Conservation (phyloP, 495 filamentous ascomycete species). For the Chaetomidium leptoderma region DNA sequence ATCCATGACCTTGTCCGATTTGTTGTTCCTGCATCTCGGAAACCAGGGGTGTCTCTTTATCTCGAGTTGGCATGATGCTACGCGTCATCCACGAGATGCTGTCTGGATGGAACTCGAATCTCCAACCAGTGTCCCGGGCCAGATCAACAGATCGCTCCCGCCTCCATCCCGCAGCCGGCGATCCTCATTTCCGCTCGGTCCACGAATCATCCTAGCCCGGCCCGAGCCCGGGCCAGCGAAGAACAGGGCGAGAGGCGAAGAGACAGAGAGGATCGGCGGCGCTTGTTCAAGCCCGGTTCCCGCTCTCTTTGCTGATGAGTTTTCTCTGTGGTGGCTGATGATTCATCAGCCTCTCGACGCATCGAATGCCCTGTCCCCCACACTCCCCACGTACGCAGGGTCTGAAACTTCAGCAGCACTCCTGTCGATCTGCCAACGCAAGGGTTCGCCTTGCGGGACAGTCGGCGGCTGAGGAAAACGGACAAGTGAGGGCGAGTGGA, state of each 20-base stretch:
- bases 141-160: too few relatives aligned
- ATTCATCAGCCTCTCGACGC: background rate
- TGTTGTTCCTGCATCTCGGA: slow-evolving; percentile 2
- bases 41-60: too few relatives aligned
- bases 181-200: too few relatives aligned
- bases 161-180: too few relatives aligned
- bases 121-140: too few relatives aligned
- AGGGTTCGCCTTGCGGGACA: background rate
- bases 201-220: too few relatives aligned
- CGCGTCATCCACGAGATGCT: too few relatives aligned
- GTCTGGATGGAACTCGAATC: too few relatives aligned
- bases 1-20: background rate
- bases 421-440: background rate
- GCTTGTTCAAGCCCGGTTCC: too few relatives aligned
- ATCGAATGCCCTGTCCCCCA: background rate
- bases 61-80: too few relatives aligned
- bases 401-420: background rate
- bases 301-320: background rate
- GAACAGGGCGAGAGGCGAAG: background rate
- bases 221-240: background rate
- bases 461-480: too few relatives aligned
- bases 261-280: slow-evolving; percentile 1
- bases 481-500: too few relatives aligned
- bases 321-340: background rate
- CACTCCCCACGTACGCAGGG: background rate